phyloP scores from a whole-genome alignment of 129 eudicot species.

The Centrapalus pauciflorus region DNA sequence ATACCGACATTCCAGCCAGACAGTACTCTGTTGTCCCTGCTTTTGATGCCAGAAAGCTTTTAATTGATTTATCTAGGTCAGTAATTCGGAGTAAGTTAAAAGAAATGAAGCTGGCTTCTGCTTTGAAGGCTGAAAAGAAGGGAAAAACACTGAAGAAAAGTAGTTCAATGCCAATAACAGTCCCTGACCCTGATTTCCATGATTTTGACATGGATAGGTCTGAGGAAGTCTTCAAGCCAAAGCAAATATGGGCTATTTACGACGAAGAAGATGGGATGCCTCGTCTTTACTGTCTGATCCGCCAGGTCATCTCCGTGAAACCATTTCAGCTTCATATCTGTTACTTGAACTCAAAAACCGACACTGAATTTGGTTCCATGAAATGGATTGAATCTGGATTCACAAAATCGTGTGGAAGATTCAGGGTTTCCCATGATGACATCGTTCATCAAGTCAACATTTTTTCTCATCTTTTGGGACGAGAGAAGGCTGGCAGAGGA shows the following conservation, averaged over 20 bases:
- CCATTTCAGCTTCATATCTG: constrained; percentile 85
- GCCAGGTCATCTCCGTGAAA: constrained; percentile 73
- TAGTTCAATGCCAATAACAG: constrained; percentile 63
- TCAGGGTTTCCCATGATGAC: constrained; percentile 66
- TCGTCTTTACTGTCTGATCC: constrained; percentile 86
- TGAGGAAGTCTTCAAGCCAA: constrained; percentile 86
- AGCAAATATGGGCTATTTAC: constrained; percentile 98
- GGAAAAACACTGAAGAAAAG: constrained; percentile 42
- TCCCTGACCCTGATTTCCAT: constrained; percentile 97
- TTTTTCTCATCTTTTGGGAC: constrained; percentile 79
- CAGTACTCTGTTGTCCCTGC: constrained; percentile 46
- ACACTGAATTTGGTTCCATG: constrained; percentile 64
- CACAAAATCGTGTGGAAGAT: constrained; percentile 90
- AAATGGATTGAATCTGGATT: constrained; percentile 61
- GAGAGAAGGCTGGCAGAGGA: constrained; percentile 88
- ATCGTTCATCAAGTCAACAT: constrained; percentile 88
- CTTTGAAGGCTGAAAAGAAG: constrained; percentile 45
- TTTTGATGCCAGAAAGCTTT: constrained; percentile 65
- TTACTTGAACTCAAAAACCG: constrained; percentile 84
- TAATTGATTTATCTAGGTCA: constrained; percentile 72
- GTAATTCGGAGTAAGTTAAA: constrained; percentile 60
- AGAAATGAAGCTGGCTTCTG: constrained; percentile 56
- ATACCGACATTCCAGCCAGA: constrained; percentile 19
- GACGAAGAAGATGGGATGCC: constrained; percentile 99
- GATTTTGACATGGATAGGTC: constrained; percentile 90